A percentile compares a stretch with the other conserved stretches of the same genome.
Conservation (phyloP, 768 basidiomycete genomes). For the Lentinus brumalis region DNA sequence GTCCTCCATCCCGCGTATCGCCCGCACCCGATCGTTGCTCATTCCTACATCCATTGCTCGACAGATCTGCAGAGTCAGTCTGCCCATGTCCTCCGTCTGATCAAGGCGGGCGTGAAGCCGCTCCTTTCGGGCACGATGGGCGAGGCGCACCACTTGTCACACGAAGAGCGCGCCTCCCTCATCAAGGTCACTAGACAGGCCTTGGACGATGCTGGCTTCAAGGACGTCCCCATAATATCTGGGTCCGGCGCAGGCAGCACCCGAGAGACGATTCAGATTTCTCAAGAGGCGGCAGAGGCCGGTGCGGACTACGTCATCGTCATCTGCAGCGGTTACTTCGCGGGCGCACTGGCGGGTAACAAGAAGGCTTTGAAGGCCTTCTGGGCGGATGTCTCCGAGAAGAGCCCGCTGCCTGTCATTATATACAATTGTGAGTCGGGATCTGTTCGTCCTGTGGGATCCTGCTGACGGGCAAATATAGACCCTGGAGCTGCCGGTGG, state of each 20-base stretch:
- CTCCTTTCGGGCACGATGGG: constrained; percentile 44
- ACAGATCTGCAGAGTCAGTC: constrained; percentile 43
- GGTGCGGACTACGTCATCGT: constrained; percentile 89
- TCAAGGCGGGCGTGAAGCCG: constrained; percentile 42
- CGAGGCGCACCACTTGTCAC: constrained; percentile 50
- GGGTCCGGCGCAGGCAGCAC: constrained; percentile 86
- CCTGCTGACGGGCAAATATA: constrained; percentile 32
- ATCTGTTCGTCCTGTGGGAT: background rate
- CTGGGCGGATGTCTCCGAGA: constrained; percentile 74
- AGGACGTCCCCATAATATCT: constrained; percentile 66
- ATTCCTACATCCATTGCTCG: background rate
- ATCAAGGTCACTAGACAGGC: constrained; percentile 53
- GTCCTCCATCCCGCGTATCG: background rate
- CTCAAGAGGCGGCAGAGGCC: constrained; percentile 73
- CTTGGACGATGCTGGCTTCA: constrained; percentile 65
- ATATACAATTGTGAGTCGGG: constrained; percentile 78
- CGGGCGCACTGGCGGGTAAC: constrained; percentile 66
- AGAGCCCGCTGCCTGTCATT: constrained; percentile 83
- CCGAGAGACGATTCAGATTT: constrained; percentile 77
- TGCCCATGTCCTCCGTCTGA: constrained; percentile 41
- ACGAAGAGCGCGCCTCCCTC: constrained; percentile 34
- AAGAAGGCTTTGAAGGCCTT: constrained; percentile 74
- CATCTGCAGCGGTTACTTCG: constrained; percentile 85
- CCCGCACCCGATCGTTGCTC: background rate
- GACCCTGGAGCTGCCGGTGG: constrained; percentile 87